These are phyloP conservation scores for Aspergillus brunneoviolaceus DNA, from an alignment of 2,329 filamentous ascomycete genomes.

Conservation along the genomic window DNA sequence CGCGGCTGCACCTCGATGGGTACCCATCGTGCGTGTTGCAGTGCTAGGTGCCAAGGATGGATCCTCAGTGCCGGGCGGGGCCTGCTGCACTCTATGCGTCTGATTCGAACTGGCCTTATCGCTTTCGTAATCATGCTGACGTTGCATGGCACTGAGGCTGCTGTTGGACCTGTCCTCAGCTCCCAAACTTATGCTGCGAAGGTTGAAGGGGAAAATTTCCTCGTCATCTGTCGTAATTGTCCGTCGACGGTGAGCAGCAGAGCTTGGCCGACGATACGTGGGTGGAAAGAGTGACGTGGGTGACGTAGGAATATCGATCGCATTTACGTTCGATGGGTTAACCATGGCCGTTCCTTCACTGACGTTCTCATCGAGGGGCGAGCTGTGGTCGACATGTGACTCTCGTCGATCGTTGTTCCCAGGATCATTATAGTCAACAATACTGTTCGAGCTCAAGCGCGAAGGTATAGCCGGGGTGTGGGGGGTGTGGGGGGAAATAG, in stretches of 20 bases:
- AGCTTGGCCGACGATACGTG: conserved; percentile 47
- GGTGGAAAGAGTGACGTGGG: conserved; percentile 41
- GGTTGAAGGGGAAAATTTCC: conserved; percentile 46
- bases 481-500: conserved; percentile 83
- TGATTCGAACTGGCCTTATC: conserved; percentile 21
- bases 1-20: conserved; percentile 21
- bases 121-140: conserved; percentile 34
- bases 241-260: conserved; percentile 41
- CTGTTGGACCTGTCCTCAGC: conserved; percentile 39
- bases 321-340: conserved; percentile 39
- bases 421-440: conserved; percentile 63
- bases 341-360: conserved; percentile 35
- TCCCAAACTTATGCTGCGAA: conserved; percentile 49
- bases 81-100: conserved; percentile 18
- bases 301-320: conserved; percentile 52
- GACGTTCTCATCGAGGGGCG: conserved; percentile 38
- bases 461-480: conserved; percentile 94
- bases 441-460: conserved; percentile 86
- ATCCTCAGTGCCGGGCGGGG: conserved; percentile 23
- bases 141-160: conserved; percentile 33
- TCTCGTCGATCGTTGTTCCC: conserved; percentile 34
- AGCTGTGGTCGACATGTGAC: conserved; percentile 32
- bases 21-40: conserved; percentile 20
- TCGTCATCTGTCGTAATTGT: conserved; percentile 42
- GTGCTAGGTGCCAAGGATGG: conserved; percentile 18